A percentile compares a stretch with the other conserved stretches of the same genome.
Evolutionary conservation across 306 rosid species (phyloP).

Genomic region (Cucurbita moschata): DNA sequence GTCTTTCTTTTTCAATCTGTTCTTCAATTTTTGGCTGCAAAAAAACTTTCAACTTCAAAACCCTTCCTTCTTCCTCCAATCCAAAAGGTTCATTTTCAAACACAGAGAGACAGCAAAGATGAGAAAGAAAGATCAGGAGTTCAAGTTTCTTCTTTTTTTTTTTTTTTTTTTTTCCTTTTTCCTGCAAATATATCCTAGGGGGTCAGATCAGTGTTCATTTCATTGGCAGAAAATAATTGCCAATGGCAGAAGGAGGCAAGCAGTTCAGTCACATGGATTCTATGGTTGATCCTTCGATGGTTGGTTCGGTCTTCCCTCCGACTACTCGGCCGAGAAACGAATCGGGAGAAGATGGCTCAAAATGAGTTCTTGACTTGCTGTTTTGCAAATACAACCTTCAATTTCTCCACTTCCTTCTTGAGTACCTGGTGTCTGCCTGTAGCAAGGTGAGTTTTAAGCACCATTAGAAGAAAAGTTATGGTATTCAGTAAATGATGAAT

Average conservation of each 20-base stretch:
- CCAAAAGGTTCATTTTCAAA: background rate
- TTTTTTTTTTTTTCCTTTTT: too few species aligned
- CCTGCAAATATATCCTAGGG: background rate
- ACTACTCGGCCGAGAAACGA: background rate
- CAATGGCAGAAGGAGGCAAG: background rate
- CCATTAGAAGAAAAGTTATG: background rate
- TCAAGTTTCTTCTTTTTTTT: background rate
- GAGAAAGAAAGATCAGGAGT: background rate
- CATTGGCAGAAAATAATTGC: background rate
- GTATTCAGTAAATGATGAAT: background rate
- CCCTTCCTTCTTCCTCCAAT: background rate
- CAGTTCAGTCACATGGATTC: background rate
- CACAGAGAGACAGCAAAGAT: background rate
- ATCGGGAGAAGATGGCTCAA: conserved; percentile 9
- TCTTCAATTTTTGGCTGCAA: background rate
- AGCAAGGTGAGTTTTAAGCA: background rate
- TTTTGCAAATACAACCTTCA: conserved; percentile 10
- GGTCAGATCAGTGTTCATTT: background rate
- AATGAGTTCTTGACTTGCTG: conserved; percentile 7
- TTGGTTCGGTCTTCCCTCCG: background rate
- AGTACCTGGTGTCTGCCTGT: conserved; percentile 23
- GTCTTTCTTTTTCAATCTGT: background rate
- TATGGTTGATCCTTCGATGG: background rate
- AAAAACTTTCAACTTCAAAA: background rate
- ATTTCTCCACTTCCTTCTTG: conserved; percentile 13